Evolutionary conservation across 75 land plant genomes (phyloP).

Genomic region (Pseudotsuga menziesii): DNA sequence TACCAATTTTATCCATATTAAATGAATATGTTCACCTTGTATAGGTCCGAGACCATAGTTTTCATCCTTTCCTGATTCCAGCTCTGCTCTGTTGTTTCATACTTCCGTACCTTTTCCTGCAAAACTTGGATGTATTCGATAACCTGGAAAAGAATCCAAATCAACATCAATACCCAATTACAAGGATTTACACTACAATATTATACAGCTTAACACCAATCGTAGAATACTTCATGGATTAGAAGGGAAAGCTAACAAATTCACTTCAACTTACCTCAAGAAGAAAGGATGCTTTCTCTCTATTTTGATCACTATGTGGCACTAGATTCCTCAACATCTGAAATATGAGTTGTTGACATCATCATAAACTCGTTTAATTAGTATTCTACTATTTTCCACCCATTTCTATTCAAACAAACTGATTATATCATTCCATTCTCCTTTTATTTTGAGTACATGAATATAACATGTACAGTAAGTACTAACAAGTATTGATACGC

Average conservation of each 20-base stretch:
- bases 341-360: slow-evolving; percentile 47
- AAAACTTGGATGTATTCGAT: slow-evolving; percentile 84
- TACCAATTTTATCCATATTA: background rate
- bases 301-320: slow-evolving; percentile 93
- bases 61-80: slow-evolving; percentile 66
- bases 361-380: background rate
- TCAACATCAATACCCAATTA: background rate
- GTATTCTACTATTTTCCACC: background rate
- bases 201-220: background rate
- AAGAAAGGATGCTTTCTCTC: slow-evolving; percentile 94
- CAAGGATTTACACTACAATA: background rate
- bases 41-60: slow-evolving; percentile 68
- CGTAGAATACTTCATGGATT: background rate
- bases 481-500: background rate
- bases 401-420: too few relatives aligned
- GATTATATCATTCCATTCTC: background rate
- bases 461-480: background rate
- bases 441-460: background rate
- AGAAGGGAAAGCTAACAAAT: background rate
- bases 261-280: slow-evolving; percentile 51
- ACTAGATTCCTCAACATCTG: slow-evolving; percentile 82
- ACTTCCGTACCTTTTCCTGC: slow-evolving; percentile 80
- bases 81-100: slow-evolving; percentile 61
- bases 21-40: background rate
- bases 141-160: slow-evolving; percentile 40